Conservation (phyloP, 73 alveolate genomes). For the Paramecium biaurelia region DNA sequence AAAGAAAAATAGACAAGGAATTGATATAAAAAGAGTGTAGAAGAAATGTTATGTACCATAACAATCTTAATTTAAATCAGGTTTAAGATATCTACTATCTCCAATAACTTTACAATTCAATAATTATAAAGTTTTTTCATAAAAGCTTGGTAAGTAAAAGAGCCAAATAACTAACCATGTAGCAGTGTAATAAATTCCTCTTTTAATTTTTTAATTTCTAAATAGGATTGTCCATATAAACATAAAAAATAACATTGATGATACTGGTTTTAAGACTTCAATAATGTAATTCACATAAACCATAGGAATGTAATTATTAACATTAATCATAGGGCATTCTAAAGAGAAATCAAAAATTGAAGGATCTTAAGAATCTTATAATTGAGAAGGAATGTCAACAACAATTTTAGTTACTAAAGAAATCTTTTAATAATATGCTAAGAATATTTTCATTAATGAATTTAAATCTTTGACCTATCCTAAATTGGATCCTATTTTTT, state of each 20-base stretch:
- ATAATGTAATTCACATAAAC: background rate
- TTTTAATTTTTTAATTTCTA: background rate
- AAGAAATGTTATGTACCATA: constrained; percentile 19
- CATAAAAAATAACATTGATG: background rate
- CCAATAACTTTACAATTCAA: constrained; percentile 32
- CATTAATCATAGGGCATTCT: constrained; percentile 20
- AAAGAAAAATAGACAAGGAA: background rate
- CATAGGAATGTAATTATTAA: constrained; percentile 4
- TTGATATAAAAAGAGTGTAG: background rate
- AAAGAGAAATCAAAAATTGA: background rate
- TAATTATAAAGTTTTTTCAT: background rate
- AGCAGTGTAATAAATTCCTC: background rate
- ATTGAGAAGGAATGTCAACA: background rate
- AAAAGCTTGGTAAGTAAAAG: background rate
- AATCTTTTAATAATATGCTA: background rate
- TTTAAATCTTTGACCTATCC: constrained; percentile 18
- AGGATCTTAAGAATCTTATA: background rate
- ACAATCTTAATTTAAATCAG: constrained; percentile 9
- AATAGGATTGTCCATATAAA: background rate
- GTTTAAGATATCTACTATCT: background rate
- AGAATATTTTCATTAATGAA: constrained; percentile 33
- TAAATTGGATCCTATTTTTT: constrained; percentile 3
- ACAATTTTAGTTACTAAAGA: background rate
- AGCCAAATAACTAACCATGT: constrained; percentile 20
- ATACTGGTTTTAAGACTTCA: background rate